Evolutionary conservation across 2,329 filamentous ascomycete species (phyloP), one percentile per base, ranked within the genome.

Genomic region (Ophiostoma sp.): DNA sequence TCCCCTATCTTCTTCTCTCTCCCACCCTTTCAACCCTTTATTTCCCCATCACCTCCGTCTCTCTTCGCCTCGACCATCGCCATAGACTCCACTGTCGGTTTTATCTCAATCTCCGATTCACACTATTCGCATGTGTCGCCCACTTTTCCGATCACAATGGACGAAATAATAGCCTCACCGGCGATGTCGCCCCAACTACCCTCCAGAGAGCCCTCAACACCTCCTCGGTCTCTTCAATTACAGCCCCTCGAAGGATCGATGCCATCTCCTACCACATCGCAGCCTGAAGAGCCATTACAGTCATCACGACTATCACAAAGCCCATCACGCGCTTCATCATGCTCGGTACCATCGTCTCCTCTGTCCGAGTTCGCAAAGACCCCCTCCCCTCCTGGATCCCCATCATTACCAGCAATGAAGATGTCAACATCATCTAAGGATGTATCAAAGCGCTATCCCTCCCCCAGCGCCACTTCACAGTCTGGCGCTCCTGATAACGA

Each of bases 351-450:
- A 17, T 72, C 73, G 4, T 75, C 80, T 15, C 81, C 81, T 35
- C 69, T 72, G 60, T 87, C 85, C 1, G 77, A 81, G 39, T 80
- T 87, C 67, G 84, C 84, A 31, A 80, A 81, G 67, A 85, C 86
- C 31, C 85, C 85, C 1, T 85, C 84, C 13, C 83, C 80, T 52
- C 83, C 81, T 36, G 82, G 83, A n/a, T 81, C 83, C 62, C 77
- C 79, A 54, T 11, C 62, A 65, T 39, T 65, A 20, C 62, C 62
- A 10, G 17, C 33, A 4, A 65, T 65, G 62, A 65, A 65, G 73
- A 78, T 27, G 74, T 78, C 36, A 4, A 48, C 65, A 39, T 68
- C 75, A 41, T 67, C 76, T 27, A 73, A 77, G 54, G 81, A 83
- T 71, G 76, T 79, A 10, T 77, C 80, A 13, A 79, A 78, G 66